A percentile compares a stretch with the other conserved stretches of the same genome.
Conservation (phyloP, 768 basidiomycete genomes). For the Tephrocybe sp. region DNA sequence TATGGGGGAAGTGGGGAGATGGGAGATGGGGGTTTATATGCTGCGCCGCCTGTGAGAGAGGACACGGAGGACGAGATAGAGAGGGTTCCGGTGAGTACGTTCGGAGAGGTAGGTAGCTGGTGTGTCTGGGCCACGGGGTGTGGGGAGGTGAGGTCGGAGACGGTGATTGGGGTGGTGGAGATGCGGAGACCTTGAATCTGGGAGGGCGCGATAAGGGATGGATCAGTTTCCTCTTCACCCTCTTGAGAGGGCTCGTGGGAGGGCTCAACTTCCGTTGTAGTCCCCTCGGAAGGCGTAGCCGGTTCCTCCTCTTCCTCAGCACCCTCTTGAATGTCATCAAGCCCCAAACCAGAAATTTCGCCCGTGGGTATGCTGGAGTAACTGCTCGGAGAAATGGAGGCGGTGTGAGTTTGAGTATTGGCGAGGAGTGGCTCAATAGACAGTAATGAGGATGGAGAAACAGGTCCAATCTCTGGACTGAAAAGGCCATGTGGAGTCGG, state of each 20-base stretch:
- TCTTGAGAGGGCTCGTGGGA: neutral
- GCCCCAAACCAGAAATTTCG: slow-evolving; percentile 23
- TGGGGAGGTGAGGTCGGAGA: slow-evolving; percentile 15
- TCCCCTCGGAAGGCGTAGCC: slow-evolving; percentile 7
- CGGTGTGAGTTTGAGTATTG: slow-evolving; percentile 22
- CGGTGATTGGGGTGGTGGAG: slow-evolving; percentile 40
- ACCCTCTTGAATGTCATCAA: slow-evolving; percentile 67
- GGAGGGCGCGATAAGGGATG: slow-evolving; percentile 29
- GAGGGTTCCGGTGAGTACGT: no score
- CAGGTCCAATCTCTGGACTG: slow-evolving; percentile 8
- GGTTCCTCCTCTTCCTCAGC: slow-evolving; percentile 56
- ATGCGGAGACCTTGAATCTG: slow-evolving; percentile 62
- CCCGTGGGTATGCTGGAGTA: slow-evolving; percentile 21
- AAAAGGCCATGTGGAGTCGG: slow-evolving; percentile 2
- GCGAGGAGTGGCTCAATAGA: slow-evolving; percentile 58
- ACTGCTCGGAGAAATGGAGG: slow-evolving; percentile 38
- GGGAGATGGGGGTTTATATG: slow-evolving; percentile 20
- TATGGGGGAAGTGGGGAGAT: slow-evolving; percentile 27
- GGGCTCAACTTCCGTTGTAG: slow-evolving; percentile 18
- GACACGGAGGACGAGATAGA: slow-evolving; percentile 18
- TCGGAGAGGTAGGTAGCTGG: no score
- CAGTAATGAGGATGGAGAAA: slow-evolving; percentile 17
- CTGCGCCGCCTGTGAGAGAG: slow-evolving; percentile 1
- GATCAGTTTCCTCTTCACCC: slow-evolving; percentile 7
- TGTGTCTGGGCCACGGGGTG: slow-evolving; percentile 25